A percentile compares a stretch with the other conserved stretches of the same genome.
These are phyloP conservation scores for Spiromastix sp. DNA, from an alignment of 2,329 filamentous ascomycete genomes.

Conservation along the genomic window DNA sequence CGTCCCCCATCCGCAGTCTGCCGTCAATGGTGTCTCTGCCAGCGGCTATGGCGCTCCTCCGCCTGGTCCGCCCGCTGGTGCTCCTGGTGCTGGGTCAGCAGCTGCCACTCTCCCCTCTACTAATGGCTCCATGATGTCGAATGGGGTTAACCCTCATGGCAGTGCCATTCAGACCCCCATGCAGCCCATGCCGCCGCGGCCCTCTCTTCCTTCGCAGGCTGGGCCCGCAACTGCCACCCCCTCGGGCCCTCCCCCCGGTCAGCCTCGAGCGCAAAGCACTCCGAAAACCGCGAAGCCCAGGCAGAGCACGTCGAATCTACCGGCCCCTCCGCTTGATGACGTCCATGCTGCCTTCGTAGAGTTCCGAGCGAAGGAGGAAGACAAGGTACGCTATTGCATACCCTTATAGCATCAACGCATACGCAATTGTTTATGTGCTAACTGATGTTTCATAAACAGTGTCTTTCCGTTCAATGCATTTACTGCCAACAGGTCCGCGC, in stretches of 20 bases:
- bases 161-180: constrained; percentile 34
- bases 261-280: constrained; percentile 25
- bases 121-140: constrained; percentile 33
- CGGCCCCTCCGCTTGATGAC: constrained; percentile 38
- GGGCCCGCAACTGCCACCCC: constrained; percentile 21
- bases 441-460: constrained; percentile 20
- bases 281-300: constrained; percentile 26
- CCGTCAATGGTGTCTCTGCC: constrained; percentile 30
- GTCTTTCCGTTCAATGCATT: constrained; percentile 40
- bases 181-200: constrained; percentile 29
- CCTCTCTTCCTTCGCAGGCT: constrained; percentile 29
- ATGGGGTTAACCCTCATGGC: constrained; percentile 34
- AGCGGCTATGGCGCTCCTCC: constrained; percentile 35
- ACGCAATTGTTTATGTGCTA: no score
- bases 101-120: constrained; percentile 29
- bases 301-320: constrained; percentile 29
- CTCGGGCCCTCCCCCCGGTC: constrained; percentile 20
- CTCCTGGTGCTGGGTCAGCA: constrained; percentile 21
- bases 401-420: no score
- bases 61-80: constrained; percentile 25
- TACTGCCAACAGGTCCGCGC: constrained; percentile 41
- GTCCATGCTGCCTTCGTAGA: constrained; percentile 41
- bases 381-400: constrained; percentile 25
- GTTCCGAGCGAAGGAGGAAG: constrained; percentile 37
- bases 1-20: constrained; percentile 31